Base-by-base conservation (phyloP, 257 asterid genomes). In the Solanum ossicruentum region DNA sequence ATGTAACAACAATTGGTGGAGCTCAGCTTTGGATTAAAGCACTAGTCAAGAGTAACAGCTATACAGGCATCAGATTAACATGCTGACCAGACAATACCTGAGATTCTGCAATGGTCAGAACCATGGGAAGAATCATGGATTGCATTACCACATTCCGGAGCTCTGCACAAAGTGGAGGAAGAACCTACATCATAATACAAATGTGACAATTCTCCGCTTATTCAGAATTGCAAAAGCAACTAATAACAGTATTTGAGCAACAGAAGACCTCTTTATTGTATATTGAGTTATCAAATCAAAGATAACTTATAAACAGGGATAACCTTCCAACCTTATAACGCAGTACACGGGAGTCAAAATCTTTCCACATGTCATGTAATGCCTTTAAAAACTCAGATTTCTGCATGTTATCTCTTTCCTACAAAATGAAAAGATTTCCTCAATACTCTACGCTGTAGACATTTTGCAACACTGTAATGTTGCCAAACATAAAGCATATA, bases 351-450 rank as follows among this genome's bases (percentile, higher is more conserved):
- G 97, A 88, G 84, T 97, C 97, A 82, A 97, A 97, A 88, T 97
- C 99, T 91, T 97, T 97, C 99, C 99, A 95, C 99, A 97, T 97
- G 90, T 95, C 98, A 63, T 98, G 92, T 88, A 97, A 90, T 90
- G 99, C 99, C 90, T 94, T 97, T 85, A 97, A 89, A 87, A 97
- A 97, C 85, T 97, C 98, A 82, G 99, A 86, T 91, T 97, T 97
- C 93, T 95, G 98, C 94, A 95, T 94, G 94, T 95, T 97, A 84
- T 97, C 99, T 89, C 99, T 94, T 90, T 95, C 99, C 99, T 97
- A 93, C 87, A 89, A 88, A 91, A 87, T 84, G 83, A 89, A 83
- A 87, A 65, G 36, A 45, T 39, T 61, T 73, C 23, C 66, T 54
- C 65, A 84, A 39, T 66, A 52, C 69, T 26, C 39, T 41, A 61